Conservation (phyloP, 345 rosid species). For the Firmiana major region DNA sequence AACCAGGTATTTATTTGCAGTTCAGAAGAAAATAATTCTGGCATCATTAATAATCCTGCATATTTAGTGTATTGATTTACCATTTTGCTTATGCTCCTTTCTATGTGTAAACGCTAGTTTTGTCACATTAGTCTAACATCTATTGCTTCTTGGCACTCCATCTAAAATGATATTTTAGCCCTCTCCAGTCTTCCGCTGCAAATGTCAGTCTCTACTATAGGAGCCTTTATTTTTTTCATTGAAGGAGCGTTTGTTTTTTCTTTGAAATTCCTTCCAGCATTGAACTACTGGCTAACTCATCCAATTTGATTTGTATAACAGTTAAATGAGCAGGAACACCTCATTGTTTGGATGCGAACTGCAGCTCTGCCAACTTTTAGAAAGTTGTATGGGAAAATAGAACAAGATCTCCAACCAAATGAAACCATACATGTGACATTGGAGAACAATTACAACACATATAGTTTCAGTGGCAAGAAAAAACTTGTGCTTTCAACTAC, state of each 20-base stretch:
- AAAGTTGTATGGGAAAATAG: constrained; percentile 93
- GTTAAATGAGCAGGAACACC: constrained; percentile 93
- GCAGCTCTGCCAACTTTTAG: constrained; percentile 98
- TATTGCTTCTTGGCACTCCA: too few relatives aligned
- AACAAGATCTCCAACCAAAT: constrained; percentile 55
- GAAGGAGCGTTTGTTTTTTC: too few relatives aligned
- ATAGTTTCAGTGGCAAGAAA: constrained; percentile 93
- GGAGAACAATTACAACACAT: constrained; percentile 79
- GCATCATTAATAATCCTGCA: background rate
- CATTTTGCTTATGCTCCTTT: background rate
- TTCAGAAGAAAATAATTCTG: background rate
- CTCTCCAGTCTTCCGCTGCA: too few relatives aligned
- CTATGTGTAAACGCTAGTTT: too few relatives aligned
- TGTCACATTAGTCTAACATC: background rate
- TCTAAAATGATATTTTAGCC: too few relatives aligned
- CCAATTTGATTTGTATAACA: constrained; percentile 30
- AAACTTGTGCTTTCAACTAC: constrained; percentile 93
- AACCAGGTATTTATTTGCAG: background rate
- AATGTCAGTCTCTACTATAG: too few relatives aligned
- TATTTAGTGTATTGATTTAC: background rate
- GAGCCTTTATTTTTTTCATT: too few relatives aligned
- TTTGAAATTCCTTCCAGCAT: too few relatives aligned
- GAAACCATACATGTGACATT: constrained; percentile 52
- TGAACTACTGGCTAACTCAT: constrained; percentile 12
- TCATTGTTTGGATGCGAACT: constrained; percentile 99